Base-by-base conservation (phyloP, 1,284 basidiomycete species). In the Stygiomarasmius scandens region DNA sequence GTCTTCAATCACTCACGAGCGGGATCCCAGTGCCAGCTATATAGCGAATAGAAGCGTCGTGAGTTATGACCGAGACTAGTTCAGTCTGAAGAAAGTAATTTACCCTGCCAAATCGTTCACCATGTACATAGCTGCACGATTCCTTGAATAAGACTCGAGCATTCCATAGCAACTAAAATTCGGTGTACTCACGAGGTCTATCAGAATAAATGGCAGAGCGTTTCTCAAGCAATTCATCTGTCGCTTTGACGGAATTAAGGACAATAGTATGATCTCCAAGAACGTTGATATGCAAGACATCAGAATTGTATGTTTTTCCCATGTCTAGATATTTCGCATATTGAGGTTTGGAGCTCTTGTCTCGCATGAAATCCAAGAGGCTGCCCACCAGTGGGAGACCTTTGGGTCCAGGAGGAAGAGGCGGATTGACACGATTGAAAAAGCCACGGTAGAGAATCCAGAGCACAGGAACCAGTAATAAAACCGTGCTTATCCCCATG, bases 21-120 rank as follows among this genome's bases (percentile, higher is more conserved):
- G 50, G 72, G 65, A 52, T 71, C 64, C 67, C 69, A 73, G 14
- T 61, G 61, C 63, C 67, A 71, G 25, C 52, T 54, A 47, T 5
- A 32, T 19, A 6, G 46, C 23, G n/a, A n/a, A n/a, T n/a, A 32
- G 29, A 32, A 12, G 12, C 12, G 12, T 25, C 23, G 25, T 49
- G 12, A 49, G 48, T 29, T 32, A 49, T 16, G 11, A 10, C 2
- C 16, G 24, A 16, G 6, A 27, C 3, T 29, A 32, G 24, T 12
- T 6, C 24, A n/a, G 12, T 32, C 6, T 32, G 5, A 32, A 32
- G 12, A 32, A 29, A 23, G 14, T 29, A 3, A 9, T 19, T 29
- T 47, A 47, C 10, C 59, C 62, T 63, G 70, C 68, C 16, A 70
- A 62, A 48, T 70, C 67, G 43, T 66, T 67, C 27, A 65, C 64